These are phyloP conservation scores for Albizia julibrissin DNA, from an alignment of 306 rosid genomes.

Conservation along the genomic window DNA sequence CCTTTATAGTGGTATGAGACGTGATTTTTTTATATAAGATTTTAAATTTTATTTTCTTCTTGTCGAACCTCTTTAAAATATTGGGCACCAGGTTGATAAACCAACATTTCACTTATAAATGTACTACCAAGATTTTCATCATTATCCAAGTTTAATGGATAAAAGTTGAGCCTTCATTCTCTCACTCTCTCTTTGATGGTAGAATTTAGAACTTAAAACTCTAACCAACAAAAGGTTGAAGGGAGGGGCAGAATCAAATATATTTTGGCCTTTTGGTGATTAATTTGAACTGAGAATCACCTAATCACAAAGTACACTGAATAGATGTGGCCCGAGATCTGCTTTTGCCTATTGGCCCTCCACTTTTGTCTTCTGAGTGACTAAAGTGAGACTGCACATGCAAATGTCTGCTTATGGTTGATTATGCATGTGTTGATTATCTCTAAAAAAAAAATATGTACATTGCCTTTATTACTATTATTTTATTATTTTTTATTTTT, in stretches of 20 bases:
- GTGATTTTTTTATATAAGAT: background rate
- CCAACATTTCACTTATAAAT: background rate
- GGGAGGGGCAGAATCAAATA: background rate
- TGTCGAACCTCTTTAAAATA: too few relatives aligned
- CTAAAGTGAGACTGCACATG: conserved; percentile 13
- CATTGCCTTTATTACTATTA: background rate
- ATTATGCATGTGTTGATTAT: background rate
- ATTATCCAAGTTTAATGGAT: too few relatives aligned
- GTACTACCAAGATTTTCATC: background rate
- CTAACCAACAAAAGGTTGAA: background rate
- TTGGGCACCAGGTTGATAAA: background rate
- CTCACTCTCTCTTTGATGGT: background rate
- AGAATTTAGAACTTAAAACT: background rate
- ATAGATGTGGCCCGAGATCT: background rate
- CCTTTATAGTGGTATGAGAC: background rate
- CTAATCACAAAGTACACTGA: background rate
- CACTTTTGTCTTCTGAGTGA: background rate
- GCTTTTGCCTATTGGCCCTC: background rate
- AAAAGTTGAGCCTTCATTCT: background rate
- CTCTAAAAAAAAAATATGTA: too few relatives aligned
- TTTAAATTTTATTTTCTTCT: background rate
- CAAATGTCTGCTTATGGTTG: background rate
- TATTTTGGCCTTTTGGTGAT: background rate
- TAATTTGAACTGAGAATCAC: background rate
- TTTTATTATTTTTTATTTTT: background rate